Evolutionary conservation across 2,329 filamentous ascomycete genomes (phyloP), one percentile per base, ranked within the genome.

Genomic region (Aspergillus thermomutatus): DNA sequence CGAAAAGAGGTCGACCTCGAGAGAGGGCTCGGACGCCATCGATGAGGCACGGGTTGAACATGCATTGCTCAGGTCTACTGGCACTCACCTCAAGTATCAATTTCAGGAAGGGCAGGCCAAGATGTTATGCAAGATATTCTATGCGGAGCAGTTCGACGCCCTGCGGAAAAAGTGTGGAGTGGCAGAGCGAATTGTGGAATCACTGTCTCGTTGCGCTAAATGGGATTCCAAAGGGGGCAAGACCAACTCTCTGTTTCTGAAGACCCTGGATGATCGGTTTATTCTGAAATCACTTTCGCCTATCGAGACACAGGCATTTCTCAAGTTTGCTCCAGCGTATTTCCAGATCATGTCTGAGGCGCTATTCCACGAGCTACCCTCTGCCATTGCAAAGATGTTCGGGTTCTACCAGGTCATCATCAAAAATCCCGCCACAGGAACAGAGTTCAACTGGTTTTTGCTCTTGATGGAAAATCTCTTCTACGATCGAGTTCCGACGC

Each of bases 191-290:
- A 96, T 99, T 63, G 87, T 97, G 26, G 94, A 99, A 71, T 97
- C 92, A 1, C 80, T 99, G 23, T 97, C 94, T 7, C 87, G 94
- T 21, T 99, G 95, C 75, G 83, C 96, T 21, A 97, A 97, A 73
- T 99, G 93, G 90, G 94, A 99, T 75, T 96, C 91, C 3, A 96
- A 96, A 71, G 95, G 94, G 25, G 94, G 94, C 63, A 99, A 99
- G 77, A 97, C 93, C 1, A 97, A 97, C 71, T 97, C 92, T 0
- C 87, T 99, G 4, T 99, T 99, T 73, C 79, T 99, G 62, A 99
- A 97, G 77, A 99, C 94, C 0, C 81, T 97, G 23, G 94, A 99
- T 73, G 92, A 97, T 68, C 87, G 94, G 37, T 88, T 99, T 60
- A 90, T 99, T 48, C 84, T 97, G 66, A 97, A 97, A 79, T 92